phyloP scores from a whole-genome alignment of 805 yeast species.

The Scheffersomyces coipomensis region DNA sequence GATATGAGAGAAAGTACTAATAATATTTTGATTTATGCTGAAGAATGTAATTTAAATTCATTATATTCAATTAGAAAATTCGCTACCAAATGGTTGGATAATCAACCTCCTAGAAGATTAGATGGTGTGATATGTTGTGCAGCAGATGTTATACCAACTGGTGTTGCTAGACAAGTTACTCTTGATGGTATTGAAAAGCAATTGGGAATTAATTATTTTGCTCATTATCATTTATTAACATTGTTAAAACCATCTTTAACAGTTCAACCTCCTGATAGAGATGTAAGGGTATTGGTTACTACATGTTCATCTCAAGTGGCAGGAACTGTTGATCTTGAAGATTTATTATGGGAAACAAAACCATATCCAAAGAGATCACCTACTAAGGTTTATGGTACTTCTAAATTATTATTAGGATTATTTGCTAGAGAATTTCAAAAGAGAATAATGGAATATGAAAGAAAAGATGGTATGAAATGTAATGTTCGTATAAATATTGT shows the following conservation, averaged over 20 bases:
- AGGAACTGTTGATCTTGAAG: constrained; percentile 62
- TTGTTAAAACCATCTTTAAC: constrained; percentile 79
- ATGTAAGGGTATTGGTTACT: constrained; percentile 77
- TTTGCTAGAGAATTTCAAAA: constrained; percentile 80
- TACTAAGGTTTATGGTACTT: constrained; percentile 75
- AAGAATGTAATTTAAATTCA: constrained; percentile 76
- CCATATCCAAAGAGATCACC: constrained; percentile 64
- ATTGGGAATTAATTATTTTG: constrained; percentile 76
- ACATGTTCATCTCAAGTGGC: constrained; percentile 76
- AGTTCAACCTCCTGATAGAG: constrained; percentile 93
- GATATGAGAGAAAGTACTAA: constrained; percentile 69
- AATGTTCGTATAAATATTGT: constrained; percentile 72
- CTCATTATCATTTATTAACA: constrained; percentile 78
- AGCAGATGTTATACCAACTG: constrained; percentile 74
- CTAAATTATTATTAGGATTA: constrained; percentile 74
- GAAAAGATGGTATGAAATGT: constrained; percentile 70
- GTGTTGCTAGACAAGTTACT: constrained; percentile 61
- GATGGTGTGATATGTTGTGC: constrained; percentile 92
- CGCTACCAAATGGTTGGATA: constrained; percentile 93
- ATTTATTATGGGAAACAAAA: constrained; percentile 57
- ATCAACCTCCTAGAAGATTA: constrained; percentile 82
- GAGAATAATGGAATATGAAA: constrained; percentile 52
- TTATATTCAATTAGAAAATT: constrained; percentile 78
- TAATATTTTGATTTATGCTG: constrained; percentile 84
- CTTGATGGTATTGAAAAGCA: constrained; percentile 86